phyloP scores from a whole-genome alignment of 208 protist species.

The Wallacemonas rigidus region DNA sequence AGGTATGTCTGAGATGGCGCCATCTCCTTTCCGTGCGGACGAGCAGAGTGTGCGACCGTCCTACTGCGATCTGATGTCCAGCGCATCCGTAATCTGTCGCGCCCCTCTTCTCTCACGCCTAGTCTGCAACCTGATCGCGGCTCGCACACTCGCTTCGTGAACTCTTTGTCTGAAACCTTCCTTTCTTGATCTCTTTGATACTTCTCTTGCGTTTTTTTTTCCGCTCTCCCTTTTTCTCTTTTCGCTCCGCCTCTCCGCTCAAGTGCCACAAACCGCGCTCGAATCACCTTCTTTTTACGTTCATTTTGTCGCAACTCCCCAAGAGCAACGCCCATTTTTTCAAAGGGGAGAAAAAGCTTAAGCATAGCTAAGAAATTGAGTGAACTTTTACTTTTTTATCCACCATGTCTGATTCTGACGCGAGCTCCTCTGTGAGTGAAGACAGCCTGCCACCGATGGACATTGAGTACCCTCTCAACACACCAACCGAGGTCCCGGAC shows the following conservation, averaged over 20 bases:
- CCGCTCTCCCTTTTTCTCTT: not conserved
- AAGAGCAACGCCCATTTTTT: not conserved
- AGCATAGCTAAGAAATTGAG: too few relatives aligned
- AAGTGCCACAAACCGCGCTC: too few relatives aligned
- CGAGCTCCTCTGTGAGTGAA: constrained; percentile 35
- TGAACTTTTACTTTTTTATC: too few relatives aligned
- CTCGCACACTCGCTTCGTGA: not conserved
- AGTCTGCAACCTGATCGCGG: too few relatives aligned
- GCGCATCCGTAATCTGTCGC: too few relatives aligned
- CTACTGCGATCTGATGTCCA: too few relatives aligned
- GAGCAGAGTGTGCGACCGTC: too few relatives aligned
- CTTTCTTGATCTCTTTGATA: constrained; percentile 1
- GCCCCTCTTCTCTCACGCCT: too few relatives aligned
- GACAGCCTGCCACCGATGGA: constrained; percentile 72
- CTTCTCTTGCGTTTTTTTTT: constrained; percentile 20
- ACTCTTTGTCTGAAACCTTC: not conserved
- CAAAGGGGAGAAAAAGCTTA: too few relatives aligned
- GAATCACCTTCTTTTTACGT: constrained; percentile 9
- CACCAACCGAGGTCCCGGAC: constrained; percentile 70
- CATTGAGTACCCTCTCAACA: constrained; percentile 70
- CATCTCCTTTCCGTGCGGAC: too few relatives aligned
- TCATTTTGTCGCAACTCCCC: not conserved
- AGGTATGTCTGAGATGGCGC: too few relatives aligned
- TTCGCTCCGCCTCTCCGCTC: too few relatives aligned
- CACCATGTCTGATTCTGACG: constrained; percentile 22